Conservation (phyloP, 495 filamentous ascomycete genomes). For the Clohesyomyces aquaticus region DNA sequence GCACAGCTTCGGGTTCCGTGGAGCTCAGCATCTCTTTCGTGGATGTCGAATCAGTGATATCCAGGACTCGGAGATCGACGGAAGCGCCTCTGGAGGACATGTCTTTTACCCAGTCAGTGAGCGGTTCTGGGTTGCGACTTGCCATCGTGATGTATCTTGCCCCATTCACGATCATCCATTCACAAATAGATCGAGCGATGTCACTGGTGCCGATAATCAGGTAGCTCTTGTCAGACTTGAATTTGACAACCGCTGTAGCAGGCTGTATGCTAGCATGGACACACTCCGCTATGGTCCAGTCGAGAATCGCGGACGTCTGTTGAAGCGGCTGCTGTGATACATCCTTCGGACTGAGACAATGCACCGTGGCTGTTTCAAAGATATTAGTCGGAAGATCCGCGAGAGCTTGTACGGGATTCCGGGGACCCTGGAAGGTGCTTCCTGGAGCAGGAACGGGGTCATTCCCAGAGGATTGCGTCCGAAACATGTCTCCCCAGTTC, state of each 20-base stretch:
- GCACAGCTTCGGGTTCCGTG: not conserved
- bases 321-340: not conserved
- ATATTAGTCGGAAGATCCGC: not conserved
- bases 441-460: not conserved
- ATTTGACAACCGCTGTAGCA: not conserved
- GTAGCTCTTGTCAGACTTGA: conserved; percentile 1
- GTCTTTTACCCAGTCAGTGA: not conserved
- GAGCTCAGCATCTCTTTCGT: not conserved
- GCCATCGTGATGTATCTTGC: conserved; percentile 10
- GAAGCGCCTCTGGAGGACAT: not conserved
- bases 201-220: conserved; percentile 11
- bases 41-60: conserved; percentile 7
- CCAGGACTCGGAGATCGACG: conserved; percentile 5
- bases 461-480: not conserved
- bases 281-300: not conserved
- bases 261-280: not conserved
- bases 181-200: conserved; percentile 7
- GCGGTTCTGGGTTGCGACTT: conserved; percentile 10
- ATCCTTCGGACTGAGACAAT: not conserved
- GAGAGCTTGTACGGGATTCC: not conserved
- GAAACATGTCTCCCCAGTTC: not conserved
- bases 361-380: not conserved
- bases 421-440: too few relatives aligned
- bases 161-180: conserved; percentile 9
- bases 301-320: not conserved